Percentiles rank a stretch among this genome's conserved stretches.
These are phyloP conservation scores for Naematelia aurantialba DNA, from an alignment of 768 basidiomycete genomes.

Conservation along the genomic window DNA sequence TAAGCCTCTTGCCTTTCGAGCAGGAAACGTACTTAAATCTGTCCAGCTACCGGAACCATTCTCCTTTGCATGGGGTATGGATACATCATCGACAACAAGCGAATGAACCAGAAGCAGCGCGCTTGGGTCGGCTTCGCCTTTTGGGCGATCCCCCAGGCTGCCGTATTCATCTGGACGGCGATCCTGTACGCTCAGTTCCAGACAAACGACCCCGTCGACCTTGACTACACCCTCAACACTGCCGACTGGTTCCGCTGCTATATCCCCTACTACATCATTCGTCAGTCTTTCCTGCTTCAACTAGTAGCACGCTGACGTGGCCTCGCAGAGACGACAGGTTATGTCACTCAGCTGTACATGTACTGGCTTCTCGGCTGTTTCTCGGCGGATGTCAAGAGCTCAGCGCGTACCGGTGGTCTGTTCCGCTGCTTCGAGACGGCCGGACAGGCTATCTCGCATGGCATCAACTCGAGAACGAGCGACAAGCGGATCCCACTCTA, in stretches of 20 bases:
- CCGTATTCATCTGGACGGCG: constrained; percentile 29
- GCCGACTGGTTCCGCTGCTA: constrained; percentile 5
- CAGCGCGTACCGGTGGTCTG: constrained; percentile 28
- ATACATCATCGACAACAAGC: constrained; percentile 29
- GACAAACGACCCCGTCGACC: too few relatives aligned
- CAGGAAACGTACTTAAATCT: neutral
- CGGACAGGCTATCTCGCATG: constrained; percentile 33
- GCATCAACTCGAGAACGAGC: constrained; percentile 16
- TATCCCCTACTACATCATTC: constrained; percentile 8
- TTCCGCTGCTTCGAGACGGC: constrained; percentile 32
- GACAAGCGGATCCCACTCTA: constrained; percentile 20
- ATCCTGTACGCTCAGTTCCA: constrained; percentile 9
- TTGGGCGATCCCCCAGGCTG: constrained; percentile 25
- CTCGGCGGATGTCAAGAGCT: constrained; percentile 22
- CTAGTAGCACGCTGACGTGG: neutral
- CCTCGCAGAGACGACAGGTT: constrained; percentile 11
- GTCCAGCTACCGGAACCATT: constrained; percentile 20
- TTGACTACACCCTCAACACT: constrained; percentile 7
- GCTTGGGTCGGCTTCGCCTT: constrained; percentile 17
- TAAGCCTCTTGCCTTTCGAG: constrained; percentile 10
- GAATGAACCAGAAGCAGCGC: constrained; percentile 14
- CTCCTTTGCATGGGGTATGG: constrained; percentile 25
- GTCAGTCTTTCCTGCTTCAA: neutral
- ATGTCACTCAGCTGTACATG: constrained; percentile 21
- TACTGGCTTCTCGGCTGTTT: constrained; percentile 38